Evolutionary conservation across 73 alveolate genomes (phyloP).

Genomic region (Tetrahymena malaccensis): DNA sequence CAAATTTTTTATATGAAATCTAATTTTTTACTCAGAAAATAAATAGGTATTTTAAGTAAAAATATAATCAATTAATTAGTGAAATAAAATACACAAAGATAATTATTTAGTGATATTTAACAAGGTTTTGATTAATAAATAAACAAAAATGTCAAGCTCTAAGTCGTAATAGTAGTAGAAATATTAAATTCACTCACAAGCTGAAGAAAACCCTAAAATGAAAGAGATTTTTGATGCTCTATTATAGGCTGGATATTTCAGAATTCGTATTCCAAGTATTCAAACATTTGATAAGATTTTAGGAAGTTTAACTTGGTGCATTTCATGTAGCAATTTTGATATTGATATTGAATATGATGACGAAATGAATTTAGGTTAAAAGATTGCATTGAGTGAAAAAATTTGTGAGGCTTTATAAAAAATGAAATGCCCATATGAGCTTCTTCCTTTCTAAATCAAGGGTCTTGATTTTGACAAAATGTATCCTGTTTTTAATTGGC

Average conservation of each 20-base stretch:
- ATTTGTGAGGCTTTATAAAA: slow-evolving; percentile 70
- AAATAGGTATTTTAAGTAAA: neutral
- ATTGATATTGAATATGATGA: slow-evolving; percentile 91
- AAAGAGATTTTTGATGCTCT: slow-evolving; percentile 74
- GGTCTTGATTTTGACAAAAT: slow-evolving; percentile 85
- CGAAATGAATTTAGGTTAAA: slow-evolving; percentile 85
- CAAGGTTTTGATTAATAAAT: neutral
- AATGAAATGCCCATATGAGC: slow-evolving; percentile 81
- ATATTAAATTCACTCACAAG: neutral
- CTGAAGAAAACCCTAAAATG: slow-evolving; percentile 15
- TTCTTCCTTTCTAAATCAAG: slow-evolving; percentile 84
- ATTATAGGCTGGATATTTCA: slow-evolving; percentile 87
- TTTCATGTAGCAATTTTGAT: slow-evolving; percentile 81
- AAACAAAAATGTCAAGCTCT: neutral
- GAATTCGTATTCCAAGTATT: slow-evolving; percentile 81
- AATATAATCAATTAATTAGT: neutral
- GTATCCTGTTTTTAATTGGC: slow-evolving; percentile 88
- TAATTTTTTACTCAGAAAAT: neutral
- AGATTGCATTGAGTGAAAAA: slow-evolving; percentile 86
- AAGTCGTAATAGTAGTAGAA: neutral
- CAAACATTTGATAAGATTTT: slow-evolving; percentile 90
- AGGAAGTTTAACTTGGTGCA: slow-evolving; percentile 94
- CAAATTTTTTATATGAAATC: neutral
- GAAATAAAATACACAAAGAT: neutral
- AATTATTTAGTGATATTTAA: neutral